Conservation (phyloP, 768 basidiomycete species). For the Leccinum subgranulosum region DNA sequence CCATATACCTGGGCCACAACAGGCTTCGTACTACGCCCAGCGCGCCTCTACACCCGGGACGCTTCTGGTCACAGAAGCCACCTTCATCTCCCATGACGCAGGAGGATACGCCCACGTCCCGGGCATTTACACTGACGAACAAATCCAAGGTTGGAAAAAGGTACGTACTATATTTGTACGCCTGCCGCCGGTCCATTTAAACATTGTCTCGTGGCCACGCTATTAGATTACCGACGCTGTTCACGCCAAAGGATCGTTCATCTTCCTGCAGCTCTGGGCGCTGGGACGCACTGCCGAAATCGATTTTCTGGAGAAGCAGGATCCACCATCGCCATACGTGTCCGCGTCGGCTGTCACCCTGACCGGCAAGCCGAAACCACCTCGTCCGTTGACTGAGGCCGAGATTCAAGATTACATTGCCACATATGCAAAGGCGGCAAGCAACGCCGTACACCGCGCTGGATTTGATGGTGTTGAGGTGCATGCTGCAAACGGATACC, state of each 20-base stretch:
- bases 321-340: conserved; percentile 30
- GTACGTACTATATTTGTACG: background rate
- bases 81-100: background rate
- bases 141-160: background rate
- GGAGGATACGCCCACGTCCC: background rate
- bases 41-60: background rate
- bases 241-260: background rate
- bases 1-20: background rate
- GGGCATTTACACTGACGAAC: background rate
- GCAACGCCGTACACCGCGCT: conserved; percentile 26
- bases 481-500: conserved; percentile 42
- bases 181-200: background rate
- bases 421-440: conserved; percentile 29
- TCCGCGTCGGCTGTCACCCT: conserved; percentile 33
- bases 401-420: conserved; percentile 35
- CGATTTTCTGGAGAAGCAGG: conserved; percentile 35
- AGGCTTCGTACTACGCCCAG: background rate
- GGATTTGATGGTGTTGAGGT: conserved; percentile 34
- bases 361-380: conserved; percentile 8
- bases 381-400: conserved; percentile 16
- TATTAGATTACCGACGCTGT: background rate
- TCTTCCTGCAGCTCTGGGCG: conserved; percentile 32
- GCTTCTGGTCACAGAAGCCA: background rate
- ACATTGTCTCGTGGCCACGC: background rate
- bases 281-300: conserved; percentile 47